Base-by-base conservation (phyloP, 2,329 filamentous ascomycete species). In the Nannizziopsis arthrosporioides region DNA sequence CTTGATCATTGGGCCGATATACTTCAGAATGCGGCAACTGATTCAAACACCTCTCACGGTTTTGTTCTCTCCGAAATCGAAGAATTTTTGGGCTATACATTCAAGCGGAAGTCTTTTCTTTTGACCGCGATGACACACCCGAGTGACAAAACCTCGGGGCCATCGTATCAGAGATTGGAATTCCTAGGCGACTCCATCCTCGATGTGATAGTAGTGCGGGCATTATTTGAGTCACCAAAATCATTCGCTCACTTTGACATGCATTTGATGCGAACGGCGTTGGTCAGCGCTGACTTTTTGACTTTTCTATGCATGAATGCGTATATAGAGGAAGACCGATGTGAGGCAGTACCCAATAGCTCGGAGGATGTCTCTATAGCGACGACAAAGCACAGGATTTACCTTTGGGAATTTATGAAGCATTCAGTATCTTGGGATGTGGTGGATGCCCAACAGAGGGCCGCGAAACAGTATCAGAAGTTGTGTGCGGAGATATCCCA, bases 141-240 rank as follows among this genome's bases (percentile, higher is more conserved):
- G 0, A 89, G 85, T 0, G 73, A 71, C 44, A 70, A 69, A 27
- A 64, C 67, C 12, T 68, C 73, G 3, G 70, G 70, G 10, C 63
- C 67, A 32, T 76, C 74, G 0, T 80, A 81, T 57, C 84, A 95
- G 55, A 77, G 88, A 0, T 74, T 95, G 1, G 90, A 95, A 59
- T 94, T 92, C 57, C 69, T 95, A 0, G 90, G 90, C 1, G 90
- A 96, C 56, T 78, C 87, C 0, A 71, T 95, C 2, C 76, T 96
- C 0, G 90, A 96, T 63, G 76, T 80, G 56, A 70, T 94, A 48
- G 70, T 95, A 42, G 79, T 85, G 6, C 70, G 68, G 0, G 71
- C 67, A n/a, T 66, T 90, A 5, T 84, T 77, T 61, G 58, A 61
- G 2, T 60, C 61, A 9, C 54, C 78, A 0, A 61, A 63, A 2